Conservation (phyloP, 352 stramenopile genomes). For the Aphanomyces stellatus region DNA sequence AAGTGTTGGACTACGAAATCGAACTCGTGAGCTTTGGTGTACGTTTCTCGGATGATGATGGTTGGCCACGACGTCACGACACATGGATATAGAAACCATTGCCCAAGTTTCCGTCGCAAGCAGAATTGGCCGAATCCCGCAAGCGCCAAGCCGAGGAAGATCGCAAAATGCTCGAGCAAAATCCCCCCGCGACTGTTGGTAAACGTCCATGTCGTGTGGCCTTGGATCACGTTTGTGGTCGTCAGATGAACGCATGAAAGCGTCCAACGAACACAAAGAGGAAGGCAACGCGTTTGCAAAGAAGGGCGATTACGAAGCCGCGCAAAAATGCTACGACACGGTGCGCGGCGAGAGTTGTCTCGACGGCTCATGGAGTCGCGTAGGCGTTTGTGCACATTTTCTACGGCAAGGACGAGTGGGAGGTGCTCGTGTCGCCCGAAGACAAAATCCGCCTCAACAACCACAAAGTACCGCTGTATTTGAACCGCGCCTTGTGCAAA, state of each 20-base stretch:
- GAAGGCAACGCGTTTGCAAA: constrained; percentile 65
- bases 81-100: constrained; percentile 42
- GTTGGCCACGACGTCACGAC: background rate
- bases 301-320: constrained; percentile 58
- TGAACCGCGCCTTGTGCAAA: constrained; percentile 78
- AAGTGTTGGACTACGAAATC: constrained; percentile 83
- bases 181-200: constrained; percentile 72
- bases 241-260: constrained; percentile 58
- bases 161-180: constrained; percentile 77
- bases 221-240: background rate
- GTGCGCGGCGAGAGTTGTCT: constrained; percentile 21
- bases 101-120: constrained; percentile 73
- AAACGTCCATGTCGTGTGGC: constrained; percentile 3
- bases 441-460: constrained; percentile 76
- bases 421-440: constrained; percentile 54
- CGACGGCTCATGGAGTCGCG: background rate
- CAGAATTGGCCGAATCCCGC: constrained; percentile 69
- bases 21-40: constrained; percentile 73
- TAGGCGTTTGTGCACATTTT: constrained; percentile 84
- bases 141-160: constrained; percentile 78
- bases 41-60: background rate
- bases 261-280: constrained; percentile 66
- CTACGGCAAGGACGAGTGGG: constrained; percentile 79
- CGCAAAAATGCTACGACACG: constrained; percentile 81
- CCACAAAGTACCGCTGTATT: constrained; percentile 67